Conservation (phyloP, 73 alveolate genomes). For the Paramecium primaurelia region DNA sequence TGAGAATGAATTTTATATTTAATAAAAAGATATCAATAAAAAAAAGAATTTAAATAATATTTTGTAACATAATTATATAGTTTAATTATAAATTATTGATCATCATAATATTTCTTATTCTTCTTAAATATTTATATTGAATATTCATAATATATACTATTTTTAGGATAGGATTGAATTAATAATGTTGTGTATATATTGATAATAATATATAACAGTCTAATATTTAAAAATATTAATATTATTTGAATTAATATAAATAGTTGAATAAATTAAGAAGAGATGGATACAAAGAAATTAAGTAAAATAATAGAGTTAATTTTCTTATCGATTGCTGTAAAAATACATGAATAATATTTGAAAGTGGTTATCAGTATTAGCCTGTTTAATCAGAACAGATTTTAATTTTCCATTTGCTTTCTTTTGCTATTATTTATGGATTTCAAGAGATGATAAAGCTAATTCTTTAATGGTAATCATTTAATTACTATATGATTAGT, state of each 20-base stretch:
- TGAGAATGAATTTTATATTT: background rate
- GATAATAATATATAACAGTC: background rate
- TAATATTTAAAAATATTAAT: background rate
- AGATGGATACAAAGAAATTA: constrained; percentile 49
- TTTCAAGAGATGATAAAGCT: constrained; percentile 60
- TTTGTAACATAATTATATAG: no score
- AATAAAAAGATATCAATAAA: no score
- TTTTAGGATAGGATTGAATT: background rate
- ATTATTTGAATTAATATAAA: background rate
- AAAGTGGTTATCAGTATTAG: constrained; percentile 53
- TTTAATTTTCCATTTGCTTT: constrained; percentile 64
- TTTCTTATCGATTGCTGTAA: constrained; percentile 55
- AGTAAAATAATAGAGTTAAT: constrained; percentile 56
- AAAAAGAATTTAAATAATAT: no score
- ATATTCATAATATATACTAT: no score
- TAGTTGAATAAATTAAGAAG: background rate
- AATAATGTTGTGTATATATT: background rate
- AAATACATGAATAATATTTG: background rate
- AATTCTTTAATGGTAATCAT: constrained; percentile 59
- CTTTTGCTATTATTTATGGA: constrained; percentile 62
- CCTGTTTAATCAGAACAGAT: constrained; percentile 62
- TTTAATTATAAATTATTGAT: no score
- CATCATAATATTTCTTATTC: background rate
- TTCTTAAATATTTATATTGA: background rate
- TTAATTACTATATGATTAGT: background rate